These are phyloP conservation scores for Mycena olivaceomarginata DNA, from an alignment of 768 basidiomycete species.

Conservation along the genomic window DNA sequence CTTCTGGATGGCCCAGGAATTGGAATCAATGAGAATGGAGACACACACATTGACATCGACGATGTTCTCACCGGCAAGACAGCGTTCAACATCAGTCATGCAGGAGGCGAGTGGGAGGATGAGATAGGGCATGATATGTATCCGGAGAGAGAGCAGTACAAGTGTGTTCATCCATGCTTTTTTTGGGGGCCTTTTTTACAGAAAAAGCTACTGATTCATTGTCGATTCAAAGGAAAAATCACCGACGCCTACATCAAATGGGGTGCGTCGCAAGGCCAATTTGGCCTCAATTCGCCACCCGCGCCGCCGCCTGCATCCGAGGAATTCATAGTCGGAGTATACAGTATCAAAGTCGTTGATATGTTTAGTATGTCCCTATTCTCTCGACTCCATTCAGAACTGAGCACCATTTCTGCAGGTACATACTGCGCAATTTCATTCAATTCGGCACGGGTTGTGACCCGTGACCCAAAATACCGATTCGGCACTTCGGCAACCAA, in stretches of 20 bases:
- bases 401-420: no score
- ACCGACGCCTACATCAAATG: constrained; percentile 3
- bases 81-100: background rate
- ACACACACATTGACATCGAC: background rate
- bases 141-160: no score
- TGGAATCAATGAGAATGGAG: background rate
- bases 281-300: background rate
- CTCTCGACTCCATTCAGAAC: no score
- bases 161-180: no score
- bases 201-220: no score
- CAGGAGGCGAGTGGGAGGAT: background rate
- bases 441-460: no score
- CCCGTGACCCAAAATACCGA: no score
- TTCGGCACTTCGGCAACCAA: background rate
- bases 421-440: no score
- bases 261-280: constrained; percentile 6
- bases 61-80: background rate
- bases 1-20: background rate
- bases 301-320: background rate
- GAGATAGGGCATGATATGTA: background rate
- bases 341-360: constrained; percentile 3
- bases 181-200: no score
- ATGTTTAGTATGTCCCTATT: background rate
- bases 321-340: background rate
- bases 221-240: background rate